Conservation (phyloP, 345 rosid species). For the Leavenworthia alabamica region DNA sequence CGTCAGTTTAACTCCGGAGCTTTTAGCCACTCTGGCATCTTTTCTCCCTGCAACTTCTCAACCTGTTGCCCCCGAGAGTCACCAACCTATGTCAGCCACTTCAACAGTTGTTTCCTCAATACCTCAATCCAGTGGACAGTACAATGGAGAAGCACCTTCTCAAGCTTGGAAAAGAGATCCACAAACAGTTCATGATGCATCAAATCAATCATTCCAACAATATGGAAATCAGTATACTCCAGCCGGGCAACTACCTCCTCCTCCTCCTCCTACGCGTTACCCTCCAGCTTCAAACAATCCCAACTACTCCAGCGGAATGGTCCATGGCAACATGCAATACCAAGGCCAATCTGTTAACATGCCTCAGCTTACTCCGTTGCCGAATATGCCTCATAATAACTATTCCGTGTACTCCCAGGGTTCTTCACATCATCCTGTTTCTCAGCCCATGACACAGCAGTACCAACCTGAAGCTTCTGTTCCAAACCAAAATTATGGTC, state of each 20-base stretch:
- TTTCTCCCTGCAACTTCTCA: constrained; percentile 59
- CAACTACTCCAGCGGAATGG: constrained; percentile 39
- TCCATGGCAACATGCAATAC: constrained; percentile 40
- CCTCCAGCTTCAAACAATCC: constrained; percentile 39
- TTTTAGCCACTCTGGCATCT: constrained; percentile 68
- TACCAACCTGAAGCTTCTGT: constrained; percentile 44
- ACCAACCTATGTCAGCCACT: constrained; percentile 39
- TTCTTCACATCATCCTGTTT: constrained; percentile 40
- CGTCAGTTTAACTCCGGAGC: constrained; percentile 74
- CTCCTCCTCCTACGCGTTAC: constrained; percentile 34
- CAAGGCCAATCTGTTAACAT: constrained; percentile 44
- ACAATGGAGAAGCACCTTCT: constrained; percentile 35
- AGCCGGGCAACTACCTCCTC: constrained; percentile 40
- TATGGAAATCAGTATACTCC: constrained; percentile 50
- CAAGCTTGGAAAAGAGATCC: constrained; percentile 52
- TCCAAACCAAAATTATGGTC: constrained; percentile 46
- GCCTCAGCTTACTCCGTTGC: constrained; percentile 44
- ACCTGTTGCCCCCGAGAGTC: constrained; percentile 40
- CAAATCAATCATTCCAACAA: constrained; percentile 42
- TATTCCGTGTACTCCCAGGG: constrained; percentile 37
- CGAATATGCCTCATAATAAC: constrained; percentile 36
- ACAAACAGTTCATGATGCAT: constrained; percentile 37
- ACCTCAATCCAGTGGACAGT: constrained; percentile 28
- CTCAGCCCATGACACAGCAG: constrained; percentile 52
- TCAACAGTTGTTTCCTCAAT: constrained; percentile 35